phyloP scores from a whole-genome alignment of 257 asterid genomes.

The Cynanchum wilfordii region DNA sequence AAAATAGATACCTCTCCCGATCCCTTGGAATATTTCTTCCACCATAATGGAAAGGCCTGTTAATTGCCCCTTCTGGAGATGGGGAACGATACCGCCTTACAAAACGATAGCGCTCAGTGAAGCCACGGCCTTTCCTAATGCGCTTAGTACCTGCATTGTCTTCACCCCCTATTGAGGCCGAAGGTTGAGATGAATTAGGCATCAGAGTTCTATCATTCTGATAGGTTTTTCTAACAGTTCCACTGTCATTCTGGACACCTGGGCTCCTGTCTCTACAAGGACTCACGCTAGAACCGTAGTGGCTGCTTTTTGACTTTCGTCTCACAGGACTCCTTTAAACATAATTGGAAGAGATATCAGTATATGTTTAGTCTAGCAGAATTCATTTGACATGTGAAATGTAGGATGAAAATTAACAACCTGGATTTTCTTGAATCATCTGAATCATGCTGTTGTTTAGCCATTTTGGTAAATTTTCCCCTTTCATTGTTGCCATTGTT shows the following conservation, averaged over 20 bases:
- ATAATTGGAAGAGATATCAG: slow-evolving; percentile 4
- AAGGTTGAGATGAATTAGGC: slow-evolving; percentile 39
- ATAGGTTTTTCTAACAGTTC: slow-evolving; percentile 25
- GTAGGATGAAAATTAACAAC: slow-evolving; percentile 20
- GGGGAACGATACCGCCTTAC: slow-evolving; percentile 96
- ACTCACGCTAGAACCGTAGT: slow-evolving; percentile 38
- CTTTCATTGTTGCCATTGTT: slow-evolving; percentile 42
- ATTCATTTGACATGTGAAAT: slow-evolving; percentile 1
- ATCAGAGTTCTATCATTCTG: slow-evolving; percentile 33
- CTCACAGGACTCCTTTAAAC: slow-evolving; percentile 49
- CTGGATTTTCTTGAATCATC: slow-evolving; percentile 56
- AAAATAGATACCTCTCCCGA: slow-evolving; percentile 44
- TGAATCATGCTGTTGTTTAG: slow-evolving; percentile 19
- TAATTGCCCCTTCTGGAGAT: slow-evolving; percentile 69
- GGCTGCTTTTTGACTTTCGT: slow-evolving; percentile 36
- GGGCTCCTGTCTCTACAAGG: slow-evolving; percentile 33
- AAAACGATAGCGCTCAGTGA: slow-evolving; percentile 71
- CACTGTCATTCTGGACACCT: slow-evolving; percentile 24
- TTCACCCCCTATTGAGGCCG: slow-evolving; percentile 41
- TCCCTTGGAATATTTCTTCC: slow-evolving; percentile 72
- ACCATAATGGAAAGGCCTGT: slow-evolving; percentile 58
- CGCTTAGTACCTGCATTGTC: slow-evolving; percentile 75
- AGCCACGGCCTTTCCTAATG: slow-evolving; percentile 93
- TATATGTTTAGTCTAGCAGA: neutral
- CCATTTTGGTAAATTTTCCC: slow-evolving; percentile 27